phyloP scores from a whole-genome alignment of 2,329 filamentous ascomycete genomes.

The Colletotrichum sp. region DNA sequence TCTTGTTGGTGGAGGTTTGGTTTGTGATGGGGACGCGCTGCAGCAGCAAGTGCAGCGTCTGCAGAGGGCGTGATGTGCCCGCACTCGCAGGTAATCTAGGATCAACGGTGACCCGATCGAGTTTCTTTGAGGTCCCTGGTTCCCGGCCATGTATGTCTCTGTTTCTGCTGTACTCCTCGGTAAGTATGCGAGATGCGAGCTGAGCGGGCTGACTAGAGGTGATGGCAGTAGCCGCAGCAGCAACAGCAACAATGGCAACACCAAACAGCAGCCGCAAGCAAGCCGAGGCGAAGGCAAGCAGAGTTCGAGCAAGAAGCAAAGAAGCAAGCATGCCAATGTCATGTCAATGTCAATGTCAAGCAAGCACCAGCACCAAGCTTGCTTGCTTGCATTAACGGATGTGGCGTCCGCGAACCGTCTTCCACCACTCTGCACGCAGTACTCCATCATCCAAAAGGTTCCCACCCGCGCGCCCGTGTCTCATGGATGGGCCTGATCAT shows the following conservation, averaged over 20 bases:
- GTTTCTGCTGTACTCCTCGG: background rate
- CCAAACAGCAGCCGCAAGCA: background rate
- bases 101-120: background rate
- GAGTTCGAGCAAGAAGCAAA: background rate
- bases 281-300: background rate
- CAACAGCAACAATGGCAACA: background rate
- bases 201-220: background rate
- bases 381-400: background rate
- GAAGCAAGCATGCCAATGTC: background rate
- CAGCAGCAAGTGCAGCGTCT: background rate
- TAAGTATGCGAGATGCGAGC: background rate
- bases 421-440: background rate
- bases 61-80: background rate
- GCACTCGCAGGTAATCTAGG: background rate
- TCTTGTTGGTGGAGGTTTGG: background rate
- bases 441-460: background rate
- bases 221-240: background rate
- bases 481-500: conserved; percentile 5
- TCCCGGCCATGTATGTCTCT: background rate
- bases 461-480: background rate
- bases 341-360: background rate
- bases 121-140: background rate
- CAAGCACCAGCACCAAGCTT: background rate
- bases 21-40: background rate
- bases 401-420: background rate